These are phyloP conservation scores for Dothistroma septosporum DNA, from an alignment of 2,329 filamentous ascomycete genomes.

Conservation along the genomic window DNA sequence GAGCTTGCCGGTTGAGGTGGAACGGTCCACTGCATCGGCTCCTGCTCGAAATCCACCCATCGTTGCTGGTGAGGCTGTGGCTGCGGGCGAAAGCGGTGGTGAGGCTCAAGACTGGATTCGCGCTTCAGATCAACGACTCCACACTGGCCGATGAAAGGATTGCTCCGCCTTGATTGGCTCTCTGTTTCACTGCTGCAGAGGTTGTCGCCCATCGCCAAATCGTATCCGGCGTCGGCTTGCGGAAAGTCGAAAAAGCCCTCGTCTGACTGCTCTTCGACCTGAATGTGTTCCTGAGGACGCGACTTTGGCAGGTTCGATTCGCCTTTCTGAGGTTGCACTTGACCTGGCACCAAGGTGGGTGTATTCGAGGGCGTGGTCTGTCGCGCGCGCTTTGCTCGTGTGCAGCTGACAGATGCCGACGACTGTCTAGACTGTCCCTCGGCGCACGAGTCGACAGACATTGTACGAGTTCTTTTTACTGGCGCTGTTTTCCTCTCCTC, in stretches of 20 bases:
- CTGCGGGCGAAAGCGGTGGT: not conserved
- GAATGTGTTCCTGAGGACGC: not conserved
- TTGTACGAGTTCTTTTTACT: conserved; percentile 11
- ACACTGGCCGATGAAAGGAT: not conserved
- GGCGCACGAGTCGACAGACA: conserved; percentile 8
- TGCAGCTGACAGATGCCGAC: conserved; percentile 11
- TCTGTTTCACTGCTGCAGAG: not conserved
- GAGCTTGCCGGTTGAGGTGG: not conserved
- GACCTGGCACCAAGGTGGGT: not conserved
- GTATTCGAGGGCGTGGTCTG: conserved; percentile 9
- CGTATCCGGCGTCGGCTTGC: not conserved
- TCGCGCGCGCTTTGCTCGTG: conserved; percentile 11
- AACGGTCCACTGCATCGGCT: not conserved
- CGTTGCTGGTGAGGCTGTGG: not conserved
- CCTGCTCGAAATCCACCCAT: not conserved
- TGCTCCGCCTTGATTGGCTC: not conserved
- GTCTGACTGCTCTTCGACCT: not conserved
- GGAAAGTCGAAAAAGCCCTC: not conserved
- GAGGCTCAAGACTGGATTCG: not conserved
- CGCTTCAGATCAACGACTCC: conserved; percentile 1
- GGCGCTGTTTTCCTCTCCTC: conserved; percentile 12
- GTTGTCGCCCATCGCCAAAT: not conserved
- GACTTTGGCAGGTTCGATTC: not conserved
- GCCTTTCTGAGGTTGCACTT: not conserved
- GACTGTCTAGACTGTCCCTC: conserved; percentile 13